A percentile compares a stretch with the other conserved stretches of the same genome.
Conservation (phyloP, 441 rosid species). For the Erodium trifolium region DNA sequence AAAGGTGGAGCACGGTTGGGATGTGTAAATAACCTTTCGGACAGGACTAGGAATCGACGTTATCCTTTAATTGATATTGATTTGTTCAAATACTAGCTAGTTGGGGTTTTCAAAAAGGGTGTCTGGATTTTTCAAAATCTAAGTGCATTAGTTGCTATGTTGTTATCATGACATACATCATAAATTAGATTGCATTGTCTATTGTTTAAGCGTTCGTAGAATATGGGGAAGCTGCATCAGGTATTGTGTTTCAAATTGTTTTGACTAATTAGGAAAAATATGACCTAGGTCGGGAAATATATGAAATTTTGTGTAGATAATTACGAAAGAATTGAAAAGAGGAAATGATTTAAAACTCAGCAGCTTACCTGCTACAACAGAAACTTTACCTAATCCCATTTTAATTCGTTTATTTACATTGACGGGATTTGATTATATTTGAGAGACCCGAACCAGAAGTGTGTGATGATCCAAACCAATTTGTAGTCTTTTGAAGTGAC, state of each 20-base stretch:
- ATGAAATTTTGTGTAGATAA: not conserved
- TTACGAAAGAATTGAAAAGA: not conserved
- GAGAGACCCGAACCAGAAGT: too few species aligned
- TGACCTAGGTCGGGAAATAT: not conserved
- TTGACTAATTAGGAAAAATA: not conserved
- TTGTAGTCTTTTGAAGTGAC: too few species aligned
- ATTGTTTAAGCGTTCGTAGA: too few species aligned
- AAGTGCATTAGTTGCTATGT: not conserved
- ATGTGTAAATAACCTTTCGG: too few species aligned
- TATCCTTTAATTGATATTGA: not conserved
- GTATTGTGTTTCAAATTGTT: not conserved
- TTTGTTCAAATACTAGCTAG: conserved; percentile 28
- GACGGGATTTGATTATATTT: not conserved
- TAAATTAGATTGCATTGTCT: too few species aligned
- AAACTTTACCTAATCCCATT: not conserved
- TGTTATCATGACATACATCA: not conserved
- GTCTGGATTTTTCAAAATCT: not conserved
- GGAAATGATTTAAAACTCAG: not conserved
- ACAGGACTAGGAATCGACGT: too few species aligned
- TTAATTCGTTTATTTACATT: not conserved
- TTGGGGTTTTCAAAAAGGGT: conserved; percentile 16
- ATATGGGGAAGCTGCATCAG: too few species aligned
- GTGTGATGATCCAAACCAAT: too few species aligned
- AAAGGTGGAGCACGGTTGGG: too few species aligned
- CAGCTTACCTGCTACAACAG: conserved; percentile 1